A percentile compares a stretch with the other conserved stretches of the same genome.
These are phyloP conservation scores for Talaromyces sp. DNA, from an alignment of 2,329 filamentous ascomycete species.

Conservation along the genomic window DNA sequence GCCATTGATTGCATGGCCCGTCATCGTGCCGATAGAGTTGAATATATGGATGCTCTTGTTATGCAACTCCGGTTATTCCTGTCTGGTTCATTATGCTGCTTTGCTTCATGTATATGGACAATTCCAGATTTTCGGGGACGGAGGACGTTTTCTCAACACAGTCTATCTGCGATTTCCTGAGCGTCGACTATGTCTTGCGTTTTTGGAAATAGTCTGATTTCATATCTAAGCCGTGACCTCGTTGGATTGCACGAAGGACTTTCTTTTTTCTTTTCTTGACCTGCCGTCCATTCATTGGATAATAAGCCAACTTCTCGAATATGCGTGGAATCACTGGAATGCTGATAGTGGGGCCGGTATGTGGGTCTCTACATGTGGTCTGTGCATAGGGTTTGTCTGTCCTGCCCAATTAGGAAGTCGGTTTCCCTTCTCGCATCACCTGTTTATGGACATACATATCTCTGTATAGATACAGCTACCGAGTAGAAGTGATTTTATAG, in stretches of 20 bases:
- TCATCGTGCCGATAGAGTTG: conserved; percentile 29
- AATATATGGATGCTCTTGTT: conserved; percentile 26
- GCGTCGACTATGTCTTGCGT: conserved; percentile 19
- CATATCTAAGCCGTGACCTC: neutral
- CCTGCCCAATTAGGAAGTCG: neutral
- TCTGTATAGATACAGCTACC: too few relatives aligned
- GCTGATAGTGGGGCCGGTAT: neutral
- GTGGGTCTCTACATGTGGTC: neutral
- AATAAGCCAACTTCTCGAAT: neutral
- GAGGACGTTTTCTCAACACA: conserved; percentile 22
- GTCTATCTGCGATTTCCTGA: conserved; percentile 19
- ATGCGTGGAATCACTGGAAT: too few relatives aligned
- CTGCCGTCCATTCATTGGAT: neutral
- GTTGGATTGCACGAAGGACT: neutral
- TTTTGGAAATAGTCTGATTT: conserved; percentile 10
- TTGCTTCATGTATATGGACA: conserved; percentile 29
- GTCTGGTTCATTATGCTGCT: conserved; percentile 35
- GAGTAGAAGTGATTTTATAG: too few relatives aligned
- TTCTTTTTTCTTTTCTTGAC: too few relatives aligned
- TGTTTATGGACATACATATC: too few relatives aligned
- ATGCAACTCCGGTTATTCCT: conserved; percentile 30
- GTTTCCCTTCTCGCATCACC: neutral
- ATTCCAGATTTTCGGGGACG: conserved; percentile 31
- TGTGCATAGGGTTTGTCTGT: neutral
- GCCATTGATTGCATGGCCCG: neutral